Conservation (phyloP, 306 rosid species). For the Cicer chorassanicum region DNA sequence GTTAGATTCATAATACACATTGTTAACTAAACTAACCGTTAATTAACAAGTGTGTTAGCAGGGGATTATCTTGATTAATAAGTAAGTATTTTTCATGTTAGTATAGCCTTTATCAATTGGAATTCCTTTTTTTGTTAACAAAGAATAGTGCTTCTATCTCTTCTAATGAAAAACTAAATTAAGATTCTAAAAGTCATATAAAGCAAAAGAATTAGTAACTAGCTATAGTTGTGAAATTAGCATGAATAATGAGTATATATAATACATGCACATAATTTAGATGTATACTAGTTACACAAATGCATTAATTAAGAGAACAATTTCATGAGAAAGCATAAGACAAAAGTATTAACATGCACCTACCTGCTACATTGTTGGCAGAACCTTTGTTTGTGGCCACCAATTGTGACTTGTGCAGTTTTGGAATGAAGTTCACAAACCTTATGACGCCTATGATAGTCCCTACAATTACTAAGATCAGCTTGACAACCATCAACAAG, state of each 20-base stretch:
- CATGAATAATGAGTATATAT: constrained; percentile 22
- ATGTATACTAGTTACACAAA: background rate
- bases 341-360: background rate
- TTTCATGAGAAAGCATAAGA: background rate
- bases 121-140: constrained; percentile 20
- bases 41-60: constrained; percentile 2
- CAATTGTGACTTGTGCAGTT: constrained; percentile 81
- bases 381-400: constrained; percentile 86
- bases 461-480: constrained; percentile 83
- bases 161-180: background rate
- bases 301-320: constrained; percentile 22
- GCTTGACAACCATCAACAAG: constrained; percentile 89
- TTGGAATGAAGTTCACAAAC: constrained; percentile 95
- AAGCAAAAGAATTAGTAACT: background rate
- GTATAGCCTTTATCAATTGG: background rate
- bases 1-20: background rate
- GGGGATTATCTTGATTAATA: constrained; percentile 16
- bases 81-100: background rate
- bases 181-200: constrained; percentile 19
- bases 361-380: constrained; percentile 99
- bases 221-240: constrained; percentile 28
- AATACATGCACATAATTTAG: constrained; percentile 8
- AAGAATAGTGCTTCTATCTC: constrained; percentile 30
- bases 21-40: constrained; percentile 30
- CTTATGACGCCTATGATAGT: constrained; percentile 95